These are phyloP conservation scores for Aegilops tauschii DNA, from an alignment of 176 grass and related monocot genomes.

Conservation along the genomic window DNA sequence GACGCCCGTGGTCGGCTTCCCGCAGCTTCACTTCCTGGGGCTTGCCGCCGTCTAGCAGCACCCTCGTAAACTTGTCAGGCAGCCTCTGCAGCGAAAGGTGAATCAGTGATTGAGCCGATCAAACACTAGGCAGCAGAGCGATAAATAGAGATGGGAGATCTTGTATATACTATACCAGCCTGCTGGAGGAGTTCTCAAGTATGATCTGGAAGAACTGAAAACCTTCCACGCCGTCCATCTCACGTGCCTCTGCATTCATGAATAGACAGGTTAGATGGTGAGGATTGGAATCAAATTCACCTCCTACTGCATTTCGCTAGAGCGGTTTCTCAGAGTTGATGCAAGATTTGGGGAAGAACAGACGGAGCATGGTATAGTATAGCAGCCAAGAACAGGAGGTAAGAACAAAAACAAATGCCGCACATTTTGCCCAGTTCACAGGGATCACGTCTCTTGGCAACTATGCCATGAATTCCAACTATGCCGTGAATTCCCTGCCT, in stretches of 20 bases:
- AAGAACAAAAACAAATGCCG: no score
- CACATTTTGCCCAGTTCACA: no score
- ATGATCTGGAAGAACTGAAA: conserved; percentile 40
- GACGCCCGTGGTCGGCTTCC: background rate
- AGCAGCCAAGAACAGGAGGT: no score
- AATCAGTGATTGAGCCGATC: background rate
- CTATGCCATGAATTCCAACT: no score
- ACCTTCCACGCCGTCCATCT: background rate
- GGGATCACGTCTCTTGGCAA: no score
- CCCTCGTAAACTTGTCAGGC: background rate
- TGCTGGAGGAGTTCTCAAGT: conserved; percentile 2
- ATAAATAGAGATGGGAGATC: background rate
- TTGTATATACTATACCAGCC: conserved; percentile 11
- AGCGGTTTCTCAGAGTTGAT: no score
- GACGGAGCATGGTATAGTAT: no score
- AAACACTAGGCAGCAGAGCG: background rate
- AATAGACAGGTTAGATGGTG: no score
- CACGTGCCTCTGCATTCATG: background rate
- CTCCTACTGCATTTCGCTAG: background rate
- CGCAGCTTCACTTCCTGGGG: background rate
- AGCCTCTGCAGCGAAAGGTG: conserved; percentile 13
- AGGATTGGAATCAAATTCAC: background rate
- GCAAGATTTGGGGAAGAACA: no score
- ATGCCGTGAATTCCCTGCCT: no score
- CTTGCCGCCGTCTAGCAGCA: background rate